Percentiles rank a stretch among this genome's conserved stretches.
These are phyloP conservation scores for Cladophialophora psammophila DNA, from an alignment of 2,329 filamentous ascomycete genomes.

Conservation along the genomic window DNA sequence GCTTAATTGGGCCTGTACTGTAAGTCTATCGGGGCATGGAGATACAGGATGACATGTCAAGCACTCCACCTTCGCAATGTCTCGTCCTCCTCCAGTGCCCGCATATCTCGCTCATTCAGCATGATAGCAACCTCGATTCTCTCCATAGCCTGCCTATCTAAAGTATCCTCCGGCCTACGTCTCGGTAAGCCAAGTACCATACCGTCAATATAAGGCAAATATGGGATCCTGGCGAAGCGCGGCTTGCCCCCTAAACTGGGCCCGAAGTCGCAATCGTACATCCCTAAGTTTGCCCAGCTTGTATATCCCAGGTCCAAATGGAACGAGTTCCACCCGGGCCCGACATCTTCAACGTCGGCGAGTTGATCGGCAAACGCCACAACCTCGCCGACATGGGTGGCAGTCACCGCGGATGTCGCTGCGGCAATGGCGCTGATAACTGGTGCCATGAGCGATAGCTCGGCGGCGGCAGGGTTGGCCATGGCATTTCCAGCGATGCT, in stretches of 20 bases:
- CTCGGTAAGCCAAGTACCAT: conserved; percentile 21
- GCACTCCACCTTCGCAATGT: conserved; percentile 21
- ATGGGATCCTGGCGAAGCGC: conserved; percentile 12
- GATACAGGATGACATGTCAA: background rate
- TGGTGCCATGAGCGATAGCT: conserved; percentile 15
- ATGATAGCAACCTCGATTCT: conserved; percentile 22
- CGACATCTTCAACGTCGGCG: conserved; percentile 21
- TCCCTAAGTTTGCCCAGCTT: conserved; percentile 22
- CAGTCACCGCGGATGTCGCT: conserved; percentile 15
- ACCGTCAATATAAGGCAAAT: conserved; percentile 23
- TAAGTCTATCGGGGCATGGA: too few species aligned
- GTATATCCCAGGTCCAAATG: conserved; percentile 24
- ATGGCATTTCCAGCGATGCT: conserved; percentile 17
- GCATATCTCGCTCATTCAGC: conserved; percentile 22
- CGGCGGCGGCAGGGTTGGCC: conserved; percentile 10
- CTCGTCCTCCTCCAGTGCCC: conserved; percentile 12
- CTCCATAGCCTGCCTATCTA: conserved; percentile 8
- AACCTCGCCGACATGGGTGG: conserved; percentile 19
- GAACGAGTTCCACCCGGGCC: conserved; percentile 21
- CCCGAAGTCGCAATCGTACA: conserved; percentile 25
- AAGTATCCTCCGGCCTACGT: conserved; percentile 13
- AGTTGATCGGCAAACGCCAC: conserved; percentile 20
- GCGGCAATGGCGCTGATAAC: conserved; percentile 20
- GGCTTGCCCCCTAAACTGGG: conserved; percentile 21
- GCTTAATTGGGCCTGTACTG: too few species aligned